These are phyloP conservation scores for Mitragyna speciosa DNA, from an alignment of 257 asterid genomes.

Conservation along the genomic window DNA sequence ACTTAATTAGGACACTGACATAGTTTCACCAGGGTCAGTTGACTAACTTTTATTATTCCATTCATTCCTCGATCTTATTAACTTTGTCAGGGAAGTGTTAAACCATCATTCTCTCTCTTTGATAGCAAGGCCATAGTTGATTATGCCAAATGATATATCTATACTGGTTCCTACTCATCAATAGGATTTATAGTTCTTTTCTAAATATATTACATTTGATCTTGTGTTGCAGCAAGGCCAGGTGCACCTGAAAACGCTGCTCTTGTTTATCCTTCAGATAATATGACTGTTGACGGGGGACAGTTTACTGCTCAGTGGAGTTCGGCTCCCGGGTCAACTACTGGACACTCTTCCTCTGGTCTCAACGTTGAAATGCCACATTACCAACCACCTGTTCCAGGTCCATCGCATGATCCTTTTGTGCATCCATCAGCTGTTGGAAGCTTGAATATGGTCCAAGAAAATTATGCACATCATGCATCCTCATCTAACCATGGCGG, in stretches of 20 bases:
- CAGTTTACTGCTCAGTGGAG: constrained; percentile 55
- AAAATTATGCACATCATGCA: constrained; percentile 48
- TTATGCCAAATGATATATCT: neutral
- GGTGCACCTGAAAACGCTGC: constrained; percentile 48
- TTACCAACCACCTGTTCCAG: constrained; percentile 52
- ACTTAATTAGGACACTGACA: neutral
- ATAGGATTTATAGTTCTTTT: neutral
- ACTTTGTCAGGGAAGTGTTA: neutral
- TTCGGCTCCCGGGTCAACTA: constrained; percentile 40
- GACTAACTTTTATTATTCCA: neutral
- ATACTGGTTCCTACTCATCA: neutral
- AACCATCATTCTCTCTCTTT: neutral
- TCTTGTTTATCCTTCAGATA: constrained; percentile 45
- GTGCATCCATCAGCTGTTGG: constrained; percentile 44
- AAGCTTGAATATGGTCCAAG: constrained; percentile 45
- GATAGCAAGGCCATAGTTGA: neutral
- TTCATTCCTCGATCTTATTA: neutral
- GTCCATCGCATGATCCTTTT: constrained; percentile 47
- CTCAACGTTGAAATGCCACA: constrained; percentile 45
- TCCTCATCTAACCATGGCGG: constrained; percentile 59
- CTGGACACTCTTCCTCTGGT: constrained; percentile 46
- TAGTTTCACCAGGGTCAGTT: neutral
- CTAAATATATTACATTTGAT: constrained; percentile 1
- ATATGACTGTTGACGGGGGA: constrained; percentile 41
- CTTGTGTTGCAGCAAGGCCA: constrained; percentile 31